phyloP scores from a whole-genome alignment of 1,284 basidiomycete genomes.

The Tranzscheliella williamsii region DNA sequence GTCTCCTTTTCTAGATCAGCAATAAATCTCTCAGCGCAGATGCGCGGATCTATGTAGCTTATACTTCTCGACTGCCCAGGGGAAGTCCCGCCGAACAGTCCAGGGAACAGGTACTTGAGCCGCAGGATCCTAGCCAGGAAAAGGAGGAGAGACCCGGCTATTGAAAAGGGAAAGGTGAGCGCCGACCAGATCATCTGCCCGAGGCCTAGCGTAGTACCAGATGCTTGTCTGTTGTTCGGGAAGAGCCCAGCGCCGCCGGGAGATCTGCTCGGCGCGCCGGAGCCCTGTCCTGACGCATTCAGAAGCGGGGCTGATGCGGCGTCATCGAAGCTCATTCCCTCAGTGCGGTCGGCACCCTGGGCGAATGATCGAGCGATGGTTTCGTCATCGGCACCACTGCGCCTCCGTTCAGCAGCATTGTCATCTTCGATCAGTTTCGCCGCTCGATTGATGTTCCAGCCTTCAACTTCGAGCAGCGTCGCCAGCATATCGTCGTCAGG shows the following conservation, averaged over 20 bases:
- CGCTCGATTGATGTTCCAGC: constrained; percentile 33
- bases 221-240: constrained; percentile 5
- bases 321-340: background rate
- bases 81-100: constrained; percentile 9
- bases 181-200: constrained; percentile 39
- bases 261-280: constrained; percentile 9
- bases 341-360: constrained; percentile 9
- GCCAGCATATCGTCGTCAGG: constrained; percentile 28
- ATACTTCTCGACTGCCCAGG: background rate
- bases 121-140: constrained; percentile 29
- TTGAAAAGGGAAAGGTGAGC: constrained; percentile 37
- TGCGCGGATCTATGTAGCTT: constrained; percentile 17
- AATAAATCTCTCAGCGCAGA: constrained; percentile 26
- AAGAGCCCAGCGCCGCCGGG: constrained; percentile 26
- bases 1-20: constrained; percentile 36
- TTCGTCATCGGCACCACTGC: constrained; percentile 41
- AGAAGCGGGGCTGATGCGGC: background rate
- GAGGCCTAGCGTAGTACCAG: constrained; percentile 5
- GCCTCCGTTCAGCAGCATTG: constrained; percentile 25
- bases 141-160: constrained; percentile 29
- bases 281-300: background rate
- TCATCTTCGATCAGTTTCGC: constrained; percentile 31
- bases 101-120: constrained; percentile 19
- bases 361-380: constrained; percentile 34
- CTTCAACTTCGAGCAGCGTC: constrained; percentile 38